Evolutionary conservation across 2,329 filamentous ascomycete species (phyloP), one percentile per base, ranked within the genome.

Genomic region (Clonostachys chloroleuca): DNA sequence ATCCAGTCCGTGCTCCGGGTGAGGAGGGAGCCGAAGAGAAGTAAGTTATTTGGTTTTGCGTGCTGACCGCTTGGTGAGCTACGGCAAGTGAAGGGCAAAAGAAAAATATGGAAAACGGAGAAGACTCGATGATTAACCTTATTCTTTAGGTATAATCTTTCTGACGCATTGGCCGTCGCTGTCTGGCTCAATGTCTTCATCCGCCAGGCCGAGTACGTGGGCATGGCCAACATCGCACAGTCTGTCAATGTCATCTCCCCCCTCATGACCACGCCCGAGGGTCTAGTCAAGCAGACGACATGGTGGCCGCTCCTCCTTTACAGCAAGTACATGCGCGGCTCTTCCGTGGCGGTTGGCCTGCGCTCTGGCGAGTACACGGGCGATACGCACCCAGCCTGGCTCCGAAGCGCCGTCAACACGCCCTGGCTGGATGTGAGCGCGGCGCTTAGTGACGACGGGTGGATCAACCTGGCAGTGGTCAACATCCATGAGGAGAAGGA

Each of bases 151-250:
- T 89, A 91, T 68, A 89, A 83, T 0, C 75, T 91, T 8, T 88
- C 84, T 0, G 87, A 91, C 54, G 86, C 85, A 2, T 72, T 91
- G 14, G 87, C 86, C n/a, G 86, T 91, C 1, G 79, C 78, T 4
- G 76, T 87, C 17, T 91, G 84, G 79, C 72, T 91, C 46, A 91
- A 91, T 59, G 84, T 87, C 18, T 89, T 92, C 54, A 68, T 91
- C 37, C 81, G 87, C 2, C 86, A 92, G 67, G 78, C 81, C 55
- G 77, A 76, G 56, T 74, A 86, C 64, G 66, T 92, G 36, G 86
- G 84, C 57, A 91, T 91, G 86, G 85, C 86, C 35, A 89, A 86
- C 59, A 85, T 92, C 48, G 87, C 87, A 2, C 87, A 91, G 65
- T 82, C 75, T 44, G 84, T 91, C 52, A 91, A 92, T 60, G 87